Base-by-base conservation (phyloP, 371 early-diverging fungal species). In the Coemansia linderi region DNA sequence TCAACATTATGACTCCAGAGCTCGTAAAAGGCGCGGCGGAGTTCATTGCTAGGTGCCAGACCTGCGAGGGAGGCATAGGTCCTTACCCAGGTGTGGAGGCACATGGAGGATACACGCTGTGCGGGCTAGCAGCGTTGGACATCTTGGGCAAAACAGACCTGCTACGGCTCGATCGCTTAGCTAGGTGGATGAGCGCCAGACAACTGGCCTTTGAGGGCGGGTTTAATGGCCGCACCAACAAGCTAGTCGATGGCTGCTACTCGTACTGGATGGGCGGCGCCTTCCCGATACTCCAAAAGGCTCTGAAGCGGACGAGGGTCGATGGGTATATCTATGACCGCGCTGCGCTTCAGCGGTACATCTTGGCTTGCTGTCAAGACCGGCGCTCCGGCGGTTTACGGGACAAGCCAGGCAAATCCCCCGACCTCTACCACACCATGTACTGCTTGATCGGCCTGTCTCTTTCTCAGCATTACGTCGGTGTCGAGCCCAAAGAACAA, bases 191-290 rank as follows among this genome's bases (percentile, higher is more conserved):
- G 39, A 75, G 78, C 10, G 80, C 77, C 10, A 83, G 95, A 38
- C 98, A 98, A 80, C 91, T 97, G 93, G 73, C 72, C 17, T 65
- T 94, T 29, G 96, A 95, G 82, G 97, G 98, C 33, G 99, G 99
- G 13, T 98, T 97, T 67, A 93, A 92, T 65, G 99, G 99, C 15
- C 85, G 99, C 46, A 91, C 95, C 2, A 98, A 99, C 82, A 99
- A 99, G 75, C 84, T 97, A 1, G 98, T 97, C 0, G 99, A 99
- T 81, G 97, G 96, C 0, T 99, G 99, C 75, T 99, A 99, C 80
- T 91, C 95, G 0, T 95, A 94, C 79, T 99, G 99, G 99, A 88
- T 92, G 29, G 97, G 96, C 17, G 97, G 91, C 2, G 84, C 89
- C 29, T 93, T 92, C 40, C 90, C 94, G 0, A 68, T 96, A 7